Base-by-base conservation (phyloP, 108 stramenopile genomes). In the Skeletonema grethae region DNA sequence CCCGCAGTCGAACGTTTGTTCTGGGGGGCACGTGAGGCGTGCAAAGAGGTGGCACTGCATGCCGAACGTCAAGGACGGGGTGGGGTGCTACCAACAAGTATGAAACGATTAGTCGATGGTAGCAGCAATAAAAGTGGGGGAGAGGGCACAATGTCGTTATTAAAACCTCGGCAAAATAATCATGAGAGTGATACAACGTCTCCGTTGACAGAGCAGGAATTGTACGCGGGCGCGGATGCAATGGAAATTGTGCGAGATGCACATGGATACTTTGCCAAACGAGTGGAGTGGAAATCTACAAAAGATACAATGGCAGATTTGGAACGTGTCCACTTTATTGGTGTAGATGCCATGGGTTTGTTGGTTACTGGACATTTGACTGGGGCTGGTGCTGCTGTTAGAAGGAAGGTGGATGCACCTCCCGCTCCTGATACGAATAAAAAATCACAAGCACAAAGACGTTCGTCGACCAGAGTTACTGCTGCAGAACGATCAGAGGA, bases 211-310 rank as follows among this genome's bases (percentile, higher is more conserved):
- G 93, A 95, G 77, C 89, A 90, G 63, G 93, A 95, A 62, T 84
- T 95, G 56, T 92, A 95, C 68, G 89, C 90, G 0, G 93, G 90
- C 1, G 91, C 87, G 1, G 93, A 95, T 73, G 77, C 83, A 24
- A 88, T 95, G 90, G 93, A 95, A 62, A 92, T 95, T 56, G 80
- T 95, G 12, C 70, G 91, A 25, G 93, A 95, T 82, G 91, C 93
- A 9, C 88, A 87, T 72, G 74, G 82, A 1, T 95, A 88, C 79
- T 95, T 95, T 79, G 53, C 82, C 5, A 79, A 85, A 34, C 84
- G 86, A 13, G 50, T 65, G 43, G 77, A 80, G 31, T 94, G 93
- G 93, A 77, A 77, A 67, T 84, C 85, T 9, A 73, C 89, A 0
- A 72, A 73, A 3, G 64, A 75, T 8, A 84, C 89, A 6, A 62